Percentiles rank a stretch among this genome's conserved stretches.
phyloP scores from a whole-genome alignment of 2,329 filamentous ascomycete species.

The Triangularia verruculosa region DNA sequence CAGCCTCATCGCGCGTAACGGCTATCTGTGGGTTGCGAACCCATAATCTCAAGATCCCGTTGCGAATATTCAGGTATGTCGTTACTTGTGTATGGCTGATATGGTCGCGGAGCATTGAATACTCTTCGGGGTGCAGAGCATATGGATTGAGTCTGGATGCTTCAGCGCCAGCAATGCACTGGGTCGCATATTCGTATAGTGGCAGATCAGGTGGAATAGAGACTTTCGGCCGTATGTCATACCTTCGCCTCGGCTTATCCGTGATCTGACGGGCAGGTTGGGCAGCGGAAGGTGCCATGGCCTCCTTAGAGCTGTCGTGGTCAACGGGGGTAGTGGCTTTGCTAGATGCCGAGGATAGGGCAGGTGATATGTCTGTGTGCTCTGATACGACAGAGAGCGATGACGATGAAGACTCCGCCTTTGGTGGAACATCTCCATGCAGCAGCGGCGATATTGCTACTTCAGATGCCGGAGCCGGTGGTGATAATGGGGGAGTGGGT shows the following conservation, averaged over 20 bases:
- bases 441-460: neutral
- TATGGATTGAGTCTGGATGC: slow-evolving; percentile 88
- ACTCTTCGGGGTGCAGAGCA: slow-evolving; percentile 80
- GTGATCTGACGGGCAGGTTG: slow-evolving; percentile 16
- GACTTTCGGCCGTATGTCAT: slow-evolving; percentile 68
- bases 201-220: slow-evolving; percentile 78
- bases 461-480: neutral
- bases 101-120: slow-evolving; percentile 73
- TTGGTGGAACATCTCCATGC: neutral
- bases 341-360: slow-evolving; percentile 55
- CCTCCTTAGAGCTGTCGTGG: slow-evolving; percentile 37
- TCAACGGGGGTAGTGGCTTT: slow-evolving; percentile 62
- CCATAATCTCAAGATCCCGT: slow-evolving; percentile 90
- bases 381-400: slow-evolving; percentile 46
- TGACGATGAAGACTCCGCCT: slow-evolving; percentile 44
- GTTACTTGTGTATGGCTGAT: slow-evolving; percentile 88
- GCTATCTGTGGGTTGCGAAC: slow-evolving; percentile 77
- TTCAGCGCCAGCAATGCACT: slow-evolving; percentile 87
- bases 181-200: slow-evolving; percentile 76
- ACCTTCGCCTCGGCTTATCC: slow-evolving; percentile 36
- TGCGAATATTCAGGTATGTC: slow-evolving; percentile 92
- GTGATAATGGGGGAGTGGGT: neutral
- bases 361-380: slow-evolving; percentile 54
- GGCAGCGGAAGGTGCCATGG: slow-evolving; percentile 10
- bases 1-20: slow-evolving; percentile 79